Evolutionary conservation across 1,284 basidiomycete genomes (phyloP).

Genomic region (Apiotrichum akiyoshidainum): DNA sequence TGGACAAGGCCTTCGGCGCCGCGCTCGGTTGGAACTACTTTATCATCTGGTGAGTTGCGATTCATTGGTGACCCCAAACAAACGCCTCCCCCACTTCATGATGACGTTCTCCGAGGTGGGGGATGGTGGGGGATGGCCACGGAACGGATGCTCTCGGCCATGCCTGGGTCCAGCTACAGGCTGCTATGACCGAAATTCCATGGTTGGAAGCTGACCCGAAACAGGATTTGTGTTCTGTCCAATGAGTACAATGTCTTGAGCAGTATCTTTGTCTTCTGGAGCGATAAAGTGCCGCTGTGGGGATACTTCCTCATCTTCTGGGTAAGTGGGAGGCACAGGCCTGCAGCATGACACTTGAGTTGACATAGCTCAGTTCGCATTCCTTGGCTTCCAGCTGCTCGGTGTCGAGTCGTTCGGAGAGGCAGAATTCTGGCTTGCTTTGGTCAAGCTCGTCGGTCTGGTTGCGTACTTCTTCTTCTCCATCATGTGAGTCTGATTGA

Average conservation of each 20-base stretch:
- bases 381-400: conserved; percentile 31
- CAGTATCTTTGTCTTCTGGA: conserved; percentile 21
- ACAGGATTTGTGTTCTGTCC: conserved; percentile 9
- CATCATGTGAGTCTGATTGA: conserved; percentile 62
- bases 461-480: conserved; percentile 57
- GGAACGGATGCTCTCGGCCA: too few species aligned
- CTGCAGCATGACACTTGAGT: background rate
- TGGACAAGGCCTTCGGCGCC: conserved; percentile 26
- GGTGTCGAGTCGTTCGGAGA: conserved; percentile 30
- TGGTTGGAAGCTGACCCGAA: background rate
- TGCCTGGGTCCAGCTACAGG: background rate
- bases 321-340: conserved; percentile 8
- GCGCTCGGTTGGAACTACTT: conserved; percentile 33
- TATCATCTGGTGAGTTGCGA: conserved; percentile 16
- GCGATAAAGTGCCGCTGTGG: conserved; percentile 22
- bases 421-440: conserved; percentile 25
- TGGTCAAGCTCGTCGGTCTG: conserved; percentile 28
- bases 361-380: conserved; percentile 21
- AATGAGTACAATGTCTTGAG: conserved; percentile 33
- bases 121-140: too few species aligned
- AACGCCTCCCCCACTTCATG: too few species aligned
- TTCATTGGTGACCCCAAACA: too few species aligned
- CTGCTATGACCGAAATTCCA: too few species aligned
- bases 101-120: too few species aligned
- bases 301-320: conserved; percentile 28